Percentiles rank a stretch among this genome's conserved stretches.
Evolutionary conservation across 371 early-diverging fungal species (phyloP).

Genomic region (Mortierella sp.): DNA sequence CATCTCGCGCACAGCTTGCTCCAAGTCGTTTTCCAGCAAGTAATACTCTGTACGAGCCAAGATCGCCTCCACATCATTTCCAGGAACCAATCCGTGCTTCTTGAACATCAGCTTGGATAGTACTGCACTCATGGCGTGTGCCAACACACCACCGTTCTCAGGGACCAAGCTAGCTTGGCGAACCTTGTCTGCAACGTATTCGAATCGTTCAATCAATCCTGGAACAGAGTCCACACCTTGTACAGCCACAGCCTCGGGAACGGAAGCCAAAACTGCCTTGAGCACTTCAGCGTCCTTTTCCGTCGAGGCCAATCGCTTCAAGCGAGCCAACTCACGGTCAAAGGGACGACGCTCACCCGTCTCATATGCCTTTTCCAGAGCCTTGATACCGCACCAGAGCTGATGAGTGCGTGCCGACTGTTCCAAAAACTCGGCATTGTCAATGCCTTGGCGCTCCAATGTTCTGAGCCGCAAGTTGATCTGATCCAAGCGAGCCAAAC

Average conservation of each 20-base stretch:
- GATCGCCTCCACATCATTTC: constrained; percentile 91
- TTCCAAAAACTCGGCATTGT: constrained; percentile 71
- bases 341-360: constrained; percentile 64
- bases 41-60: constrained; percentile 85
- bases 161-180: constrained; percentile 88
- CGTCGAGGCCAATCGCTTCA: constrained; percentile 61
- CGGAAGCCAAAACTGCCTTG: constrained; percentile 68
- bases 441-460: constrained; percentile 72
- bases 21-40: constrained; percentile 82
- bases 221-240: constrained; percentile 78
- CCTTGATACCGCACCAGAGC: constrained; percentile 64
- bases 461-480: constrained; percentile 78
- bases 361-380: constrained; percentile 60
- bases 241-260: constrained; percentile 69
- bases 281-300: constrained; percentile 78
- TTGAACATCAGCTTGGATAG: constrained; percentile 84
- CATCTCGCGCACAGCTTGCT: constrained; percentile 90
- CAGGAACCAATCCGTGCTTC: constrained; percentile 89
- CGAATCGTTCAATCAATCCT: constrained; percentile 80
- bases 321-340: constrained; percentile 72
- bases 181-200: constrained; percentile 75
- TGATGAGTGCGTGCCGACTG: constrained; percentile 66
- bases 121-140: constrained; percentile 79
- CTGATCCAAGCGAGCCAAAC: constrained; percentile 86
- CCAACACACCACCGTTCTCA: constrained; percentile 85